These are phyloP conservation scores for Leccinum subrobustum DNA, from an alignment of 1,284 basidiomycete species.

Conservation along the genomic window DNA sequence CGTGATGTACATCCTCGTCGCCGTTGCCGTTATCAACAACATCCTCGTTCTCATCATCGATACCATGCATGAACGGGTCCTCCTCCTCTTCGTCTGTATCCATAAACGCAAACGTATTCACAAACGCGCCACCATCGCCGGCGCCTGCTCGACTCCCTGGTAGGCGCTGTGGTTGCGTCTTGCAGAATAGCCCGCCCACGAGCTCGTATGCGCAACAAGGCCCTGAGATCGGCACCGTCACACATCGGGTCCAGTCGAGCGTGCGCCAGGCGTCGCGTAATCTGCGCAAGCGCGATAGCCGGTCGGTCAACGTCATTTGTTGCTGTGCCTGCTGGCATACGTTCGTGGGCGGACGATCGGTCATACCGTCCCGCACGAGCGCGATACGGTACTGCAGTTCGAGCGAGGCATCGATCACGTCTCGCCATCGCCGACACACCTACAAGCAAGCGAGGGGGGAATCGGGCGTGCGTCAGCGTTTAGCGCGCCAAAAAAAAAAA, in stretches of 20 bases:
- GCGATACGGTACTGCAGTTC: slow-evolving; percentile 51
- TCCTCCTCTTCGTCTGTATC: neutral
- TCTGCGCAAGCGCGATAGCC: slow-evolving; percentile 38
- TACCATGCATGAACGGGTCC: neutral
- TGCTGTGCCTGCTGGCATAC: neutral
- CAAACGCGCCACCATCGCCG: neutral
- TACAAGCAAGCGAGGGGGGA: slow-evolving; percentile 16
- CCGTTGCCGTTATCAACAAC: accelerated
- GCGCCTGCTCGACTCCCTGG: neutral
- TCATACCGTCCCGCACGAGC: slow-evolving; percentile 45
- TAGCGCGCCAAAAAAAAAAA: neutral
- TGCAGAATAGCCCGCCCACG: slow-evolving; percentile 54
- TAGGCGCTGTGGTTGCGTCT: slow-evolving; percentile 28
- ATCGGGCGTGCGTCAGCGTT: too few species aligned
- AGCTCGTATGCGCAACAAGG: slow-evolving; percentile 55
- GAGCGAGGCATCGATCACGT: slow-evolving; percentile 36
- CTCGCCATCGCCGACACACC: slow-evolving; percentile 41
- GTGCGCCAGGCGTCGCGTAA: slow-evolving; percentile 43
- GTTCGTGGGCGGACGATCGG: slow-evolving; percentile 29
- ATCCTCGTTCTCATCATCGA: neutral
- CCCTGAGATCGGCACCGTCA: slow-evolving; percentile 37
- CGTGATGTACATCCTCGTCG: neutral
- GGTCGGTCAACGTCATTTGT: slow-evolving; percentile 27
- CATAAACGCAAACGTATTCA: neutral
- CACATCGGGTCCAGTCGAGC: slow-evolving; percentile 36